A percentile compares a stretch with the other conserved stretches of the same genome.
These are phyloP conservation scores for Prinsepia uniflora DNA, from an alignment of 306 rosid species.

Conservation along the genomic window DNA sequence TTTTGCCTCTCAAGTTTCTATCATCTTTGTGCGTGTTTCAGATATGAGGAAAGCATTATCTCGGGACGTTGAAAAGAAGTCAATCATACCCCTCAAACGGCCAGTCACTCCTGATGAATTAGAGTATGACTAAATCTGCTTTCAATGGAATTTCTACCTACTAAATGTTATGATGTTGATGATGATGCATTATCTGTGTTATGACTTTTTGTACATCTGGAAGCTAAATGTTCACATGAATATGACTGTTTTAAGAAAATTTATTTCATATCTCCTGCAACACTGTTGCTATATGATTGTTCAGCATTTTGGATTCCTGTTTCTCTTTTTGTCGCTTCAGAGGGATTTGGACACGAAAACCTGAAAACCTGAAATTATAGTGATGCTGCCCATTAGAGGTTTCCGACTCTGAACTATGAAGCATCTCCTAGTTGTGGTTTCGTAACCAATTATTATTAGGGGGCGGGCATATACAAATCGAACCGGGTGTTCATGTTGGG, in stretches of 20 bases:
- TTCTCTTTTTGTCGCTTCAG: not conserved
- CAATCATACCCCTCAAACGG: slow-evolving; percentile 88
- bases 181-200: slow-evolving; percentile 23
- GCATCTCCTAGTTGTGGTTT: too few species aligned
- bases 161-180: slow-evolving; percentile 14
- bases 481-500: not conserved
- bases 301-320: too few species aligned
- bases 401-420: not conserved
- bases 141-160: slow-evolving; percentile 24
- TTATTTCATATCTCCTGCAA: too few species aligned
- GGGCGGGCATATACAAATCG: not conserved
- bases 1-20: slow-evolving; percentile 13
- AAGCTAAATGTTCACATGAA: slow-evolving; percentile 8
- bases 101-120: slow-evolving; percentile 95
- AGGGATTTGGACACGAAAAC: not conserved
- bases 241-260: not conserved
- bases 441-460: not conserved
- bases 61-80: slow-evolving; percentile 86
- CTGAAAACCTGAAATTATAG: too few species aligned
- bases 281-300: too few species aligned
- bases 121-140: slow-evolving; percentile 67
- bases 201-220: slow-evolving; percentile 16
- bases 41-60: slow-evolving; percentile 99
- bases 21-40: slow-evolving; percentile 31
- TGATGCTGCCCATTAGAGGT: not conserved